Conservation (phyloP, 2,329 filamentous ascomycete species). For the Aspergillus pseudoglaucus region DNA sequence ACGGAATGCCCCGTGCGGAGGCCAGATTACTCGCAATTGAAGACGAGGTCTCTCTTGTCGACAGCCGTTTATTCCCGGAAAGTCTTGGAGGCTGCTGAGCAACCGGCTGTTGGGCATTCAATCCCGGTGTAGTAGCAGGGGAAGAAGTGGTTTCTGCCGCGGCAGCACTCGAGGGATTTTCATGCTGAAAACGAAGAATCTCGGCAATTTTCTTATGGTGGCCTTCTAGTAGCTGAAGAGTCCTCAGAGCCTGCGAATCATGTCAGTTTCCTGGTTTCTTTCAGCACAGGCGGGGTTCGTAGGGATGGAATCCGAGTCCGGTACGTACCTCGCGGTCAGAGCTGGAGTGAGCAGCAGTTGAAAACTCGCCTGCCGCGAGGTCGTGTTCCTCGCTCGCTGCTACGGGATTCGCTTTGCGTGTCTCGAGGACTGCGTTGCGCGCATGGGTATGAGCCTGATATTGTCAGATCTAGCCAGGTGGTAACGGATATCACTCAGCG, state of each 20-base stretch:
- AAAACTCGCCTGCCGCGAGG: conserved; percentile 80
- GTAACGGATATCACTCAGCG: not conserved
- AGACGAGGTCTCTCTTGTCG: conserved; percentile 66
- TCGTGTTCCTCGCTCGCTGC: conserved; percentile 84
- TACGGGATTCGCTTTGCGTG: conserved; percentile 60
- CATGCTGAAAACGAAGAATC: conserved; percentile 65
- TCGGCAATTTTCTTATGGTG: conserved; percentile 80
- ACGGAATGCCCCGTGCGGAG: conserved; percentile 70
- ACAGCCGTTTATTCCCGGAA: conserved; percentile 38
- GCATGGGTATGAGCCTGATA: conserved; percentile 79
- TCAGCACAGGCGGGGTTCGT: not conserved
- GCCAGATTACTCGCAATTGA: conserved; percentile 77
- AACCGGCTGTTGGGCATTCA: conserved; percentile 11
- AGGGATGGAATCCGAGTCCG: conserved; percentile 1
- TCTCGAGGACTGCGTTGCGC: conserved; percentile 70
- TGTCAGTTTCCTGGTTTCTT: not conserved
- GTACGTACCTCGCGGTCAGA: conserved; percentile 50
- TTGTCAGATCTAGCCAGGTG: conserved; percentile 8
- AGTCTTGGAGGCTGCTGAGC: conserved; percentile 32
- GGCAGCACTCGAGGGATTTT: conserved; percentile 36
- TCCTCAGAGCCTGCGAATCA: conserved; percentile 68
- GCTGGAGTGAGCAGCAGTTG: conserved; percentile 69
- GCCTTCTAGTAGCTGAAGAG: conserved; percentile 74
- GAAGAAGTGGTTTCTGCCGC: conserved; percentile 9
- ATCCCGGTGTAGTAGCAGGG: conserved; percentile 4